Evolutionary conservation across 768 basidiomycete genomes (phyloP), one percentile per base, ranked within the genome.

Genomic region (Suillus ampliporus): DNA sequence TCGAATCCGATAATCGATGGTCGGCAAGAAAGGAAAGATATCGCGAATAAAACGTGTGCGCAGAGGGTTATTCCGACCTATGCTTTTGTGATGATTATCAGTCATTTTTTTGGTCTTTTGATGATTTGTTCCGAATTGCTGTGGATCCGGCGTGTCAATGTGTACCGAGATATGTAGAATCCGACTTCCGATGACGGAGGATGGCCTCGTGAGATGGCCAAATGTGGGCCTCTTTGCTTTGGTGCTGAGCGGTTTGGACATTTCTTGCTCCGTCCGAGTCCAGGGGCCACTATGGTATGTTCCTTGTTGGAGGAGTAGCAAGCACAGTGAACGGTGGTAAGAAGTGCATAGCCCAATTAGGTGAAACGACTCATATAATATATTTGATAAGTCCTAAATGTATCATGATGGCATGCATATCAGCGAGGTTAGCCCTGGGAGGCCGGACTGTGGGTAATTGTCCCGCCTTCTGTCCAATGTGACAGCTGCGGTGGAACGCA

Each of bases 1-100:
- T 51, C 50, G 50, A 51, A 51, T 51, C 31, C 28, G 54, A 56
- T 56, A 40, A 56, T 56, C 53, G 53, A 56, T 56, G 37, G 53
- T 56, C 26, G 17, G 37, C 38, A 13, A 56, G 54, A 56, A 56
- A 40, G 54, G 37, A 26, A 56, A 56, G 15, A 37, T 37, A 54
- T 15, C 21, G 21, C 35, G 34, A 11, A 15, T 17, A 10, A 15
- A 38, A 54, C 52, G 11, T 54, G 52, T 37, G 21, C 5, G 21
- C 9, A 37, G 47, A 53, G 21, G 34, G 21, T 15, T 14, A 52
- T 17, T 54, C 34, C 2, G 13, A 35, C 11, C n/a, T 31, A 17
- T 14, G 31, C 23, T 13, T 51, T 51, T 17, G 10, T 52, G 51
- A n/a, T 8, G 19, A 14, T 53, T 17, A 37, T 54, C 21, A 54